These are phyloP conservation scores for Venturia aucupariae DNA, from an alignment of 2,329 filamentous ascomycete species.

Conservation along the genomic window DNA sequence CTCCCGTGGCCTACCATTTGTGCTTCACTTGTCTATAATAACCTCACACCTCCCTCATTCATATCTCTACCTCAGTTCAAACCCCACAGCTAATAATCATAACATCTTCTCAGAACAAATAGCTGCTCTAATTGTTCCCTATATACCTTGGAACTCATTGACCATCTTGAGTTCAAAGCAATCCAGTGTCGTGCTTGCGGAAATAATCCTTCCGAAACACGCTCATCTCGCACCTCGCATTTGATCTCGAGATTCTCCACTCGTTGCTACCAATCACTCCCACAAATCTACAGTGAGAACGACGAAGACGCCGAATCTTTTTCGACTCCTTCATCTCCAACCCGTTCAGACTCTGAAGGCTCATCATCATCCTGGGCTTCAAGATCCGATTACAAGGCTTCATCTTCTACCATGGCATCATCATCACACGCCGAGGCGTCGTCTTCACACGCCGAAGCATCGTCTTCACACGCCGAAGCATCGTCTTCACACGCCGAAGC, in stretches of 20 bases:
- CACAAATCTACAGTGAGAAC: not conserved
- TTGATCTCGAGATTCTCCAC: not conserved
- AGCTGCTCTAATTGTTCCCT: not conserved
- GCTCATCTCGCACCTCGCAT: not conserved
- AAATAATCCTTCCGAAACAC: constrained; percentile 1
- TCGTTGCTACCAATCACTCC: not conserved
- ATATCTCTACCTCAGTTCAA: not conserved
- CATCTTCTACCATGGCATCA: not conserved
- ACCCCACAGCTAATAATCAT: not conserved
- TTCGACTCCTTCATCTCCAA: not conserved
- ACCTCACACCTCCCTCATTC: too few relatives aligned
- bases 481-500: not conserved
- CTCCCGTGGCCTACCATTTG: not conserved
- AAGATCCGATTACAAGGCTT: not conserved
- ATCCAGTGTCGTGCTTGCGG: constrained; percentile 9
- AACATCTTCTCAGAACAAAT: not conserved
- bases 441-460: not conserved
- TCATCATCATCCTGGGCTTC: not conserved
- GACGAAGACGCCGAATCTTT: not conserved
- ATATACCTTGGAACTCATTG: not conserved
- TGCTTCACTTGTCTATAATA: not conserved
- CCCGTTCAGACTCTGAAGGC: not conserved
- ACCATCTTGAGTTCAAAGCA: not conserved
- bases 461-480: not conserved
- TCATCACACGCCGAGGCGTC: not conserved